A percentile compares a stretch with the other conserved stretches of the same genome.
Evolutionary conservation across 768 basidiomycete genomes (phyloP).

Genomic region (Mycena polygramma): DNA sequence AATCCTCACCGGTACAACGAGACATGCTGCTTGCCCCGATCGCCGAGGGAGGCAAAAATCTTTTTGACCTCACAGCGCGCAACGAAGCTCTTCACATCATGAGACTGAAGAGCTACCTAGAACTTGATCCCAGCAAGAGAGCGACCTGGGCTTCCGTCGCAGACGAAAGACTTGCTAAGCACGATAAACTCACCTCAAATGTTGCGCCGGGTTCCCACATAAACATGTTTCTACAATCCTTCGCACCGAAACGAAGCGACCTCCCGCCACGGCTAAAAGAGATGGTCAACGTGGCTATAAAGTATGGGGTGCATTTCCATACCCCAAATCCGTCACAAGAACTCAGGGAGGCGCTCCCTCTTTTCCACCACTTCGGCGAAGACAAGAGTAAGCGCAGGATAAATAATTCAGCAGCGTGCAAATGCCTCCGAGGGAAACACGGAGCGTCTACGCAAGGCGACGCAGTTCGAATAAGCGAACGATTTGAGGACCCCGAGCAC

Average conservation of each 20-base stretch:
- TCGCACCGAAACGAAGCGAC: not conserved
- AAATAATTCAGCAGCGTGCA: not conserved
- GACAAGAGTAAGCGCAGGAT: too few relatives aligned
- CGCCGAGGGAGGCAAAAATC: conserved; percentile 39
- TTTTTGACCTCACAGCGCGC: conserved; percentile 42
- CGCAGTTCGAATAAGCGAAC: not conserved
- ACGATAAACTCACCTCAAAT: not conserved
- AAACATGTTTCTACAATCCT: not conserved
- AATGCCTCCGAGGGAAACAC: not conserved
- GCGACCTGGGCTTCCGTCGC: conserved; percentile 44
- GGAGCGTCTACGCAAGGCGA: not conserved
- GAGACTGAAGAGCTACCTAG: conserved; percentile 44
- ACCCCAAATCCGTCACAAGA: not conserved
- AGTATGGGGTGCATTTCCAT: not conserved
- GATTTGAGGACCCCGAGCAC: not conserved
- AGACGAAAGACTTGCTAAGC: conserved; percentile 29
- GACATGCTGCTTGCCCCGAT: conserved; percentile 36
- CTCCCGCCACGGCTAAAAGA: not conserved
- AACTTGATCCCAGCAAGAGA: too few relatives aligned
- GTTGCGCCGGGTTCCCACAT: not conserved
- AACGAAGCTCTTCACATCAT: conserved; percentile 45
- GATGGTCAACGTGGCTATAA: not conserved
- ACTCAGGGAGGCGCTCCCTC: not conserved
- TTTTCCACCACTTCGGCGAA: not conserved
- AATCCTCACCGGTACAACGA: conserved; percentile 30